These are phyloP conservation scores for Samsoniella hepiali DNA, from an alignment of 2,329 filamentous ascomycete species.

Conservation along the genomic window DNA sequence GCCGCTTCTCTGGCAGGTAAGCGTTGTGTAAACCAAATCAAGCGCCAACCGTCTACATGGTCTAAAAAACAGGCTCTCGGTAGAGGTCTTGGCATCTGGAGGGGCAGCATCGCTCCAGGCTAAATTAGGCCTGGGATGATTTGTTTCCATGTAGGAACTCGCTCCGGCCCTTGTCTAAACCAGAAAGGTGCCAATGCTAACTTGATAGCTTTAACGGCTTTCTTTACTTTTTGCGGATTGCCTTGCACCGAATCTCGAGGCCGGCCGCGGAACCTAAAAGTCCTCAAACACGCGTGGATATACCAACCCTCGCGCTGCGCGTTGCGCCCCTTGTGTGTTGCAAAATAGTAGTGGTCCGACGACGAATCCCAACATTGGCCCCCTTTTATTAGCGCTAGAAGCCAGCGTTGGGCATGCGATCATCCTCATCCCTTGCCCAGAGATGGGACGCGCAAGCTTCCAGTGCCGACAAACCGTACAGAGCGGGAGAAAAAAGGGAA, in stretches of 20 bases:
- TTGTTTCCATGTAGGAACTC: not conserved
- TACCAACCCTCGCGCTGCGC: not conserved
- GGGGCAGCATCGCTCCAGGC: not conserved
- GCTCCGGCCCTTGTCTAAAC: not conserved
- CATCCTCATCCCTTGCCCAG: not conserved
- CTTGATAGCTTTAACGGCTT: not conserved
- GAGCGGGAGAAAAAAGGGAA: not conserved
- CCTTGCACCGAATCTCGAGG: not conserved
- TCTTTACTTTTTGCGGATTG: not conserved
- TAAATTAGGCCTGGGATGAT: not conserved
- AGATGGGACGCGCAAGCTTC: constrained; percentile 2
- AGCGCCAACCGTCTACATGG: not conserved
- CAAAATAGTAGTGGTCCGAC: constrained; percentile 7
- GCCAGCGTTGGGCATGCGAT: not conserved
- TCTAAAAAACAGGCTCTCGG: not conserved
- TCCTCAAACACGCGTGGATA: not conserved
- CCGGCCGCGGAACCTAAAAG: not conserved
- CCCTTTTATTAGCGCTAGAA: no score
- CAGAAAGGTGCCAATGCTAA: not conserved
- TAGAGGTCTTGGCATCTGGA: constrained; percentile 3
- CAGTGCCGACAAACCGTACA: not conserved
- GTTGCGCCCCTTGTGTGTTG: not conserved
- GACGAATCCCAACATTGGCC: not conserved
- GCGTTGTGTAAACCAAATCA: not conserved
- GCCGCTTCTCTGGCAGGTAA: no score